phyloP scores from a whole-genome alignment of 352 stramenopile species.

The Globisporangium recalcitrans region DNA sequence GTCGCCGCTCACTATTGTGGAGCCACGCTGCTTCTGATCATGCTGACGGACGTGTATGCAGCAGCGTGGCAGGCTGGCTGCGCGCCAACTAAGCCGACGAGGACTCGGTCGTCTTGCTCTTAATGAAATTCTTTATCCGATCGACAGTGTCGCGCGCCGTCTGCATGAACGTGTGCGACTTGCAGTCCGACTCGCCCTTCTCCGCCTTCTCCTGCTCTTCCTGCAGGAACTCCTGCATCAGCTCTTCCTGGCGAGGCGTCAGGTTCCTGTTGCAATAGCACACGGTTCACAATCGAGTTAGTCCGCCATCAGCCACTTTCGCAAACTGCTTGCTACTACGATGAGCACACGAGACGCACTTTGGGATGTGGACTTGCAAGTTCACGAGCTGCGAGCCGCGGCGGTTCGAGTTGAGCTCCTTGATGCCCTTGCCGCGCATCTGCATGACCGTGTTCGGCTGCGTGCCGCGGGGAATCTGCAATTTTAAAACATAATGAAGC shows the following conservation, averaged over 20 bases:
- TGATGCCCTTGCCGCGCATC: slow-evolving; percentile 96
- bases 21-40: no score
- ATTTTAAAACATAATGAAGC: not conserved
- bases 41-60: no score
- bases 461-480: slow-evolving; percentile 87
- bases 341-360: slow-evolving; percentile 30
- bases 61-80: no score
- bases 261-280: slow-evolving; percentile 59
- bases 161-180: slow-evolving; percentile 77
- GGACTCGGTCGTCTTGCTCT: slow-evolving; percentile 38
- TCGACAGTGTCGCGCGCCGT: slow-evolving; percentile 80
- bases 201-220: slow-evolving; percentile 69
- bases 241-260: slow-evolving; percentile 91
- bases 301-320: not conserved
- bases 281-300: slow-evolving; percentile 9
- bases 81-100: slow-evolving; percentile 1
- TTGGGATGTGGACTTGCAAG: slow-evolving; percentile 94
- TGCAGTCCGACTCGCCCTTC: slow-evolving; percentile 71
- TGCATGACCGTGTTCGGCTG: slow-evolving; percentile 95
- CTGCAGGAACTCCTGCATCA: slow-evolving; percentile 94
- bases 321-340: not conserved
- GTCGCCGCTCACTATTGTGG: not conserved
- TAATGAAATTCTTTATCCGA: slow-evolving; percentile 88
- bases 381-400: slow-evolving; percentile 96
- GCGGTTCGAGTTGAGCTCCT: slow-evolving; percentile 88